These are phyloP conservation scores for Candida oleophila DNA, from an alignment of 805 yeast species.

Conservation along the genomic window DNA sequence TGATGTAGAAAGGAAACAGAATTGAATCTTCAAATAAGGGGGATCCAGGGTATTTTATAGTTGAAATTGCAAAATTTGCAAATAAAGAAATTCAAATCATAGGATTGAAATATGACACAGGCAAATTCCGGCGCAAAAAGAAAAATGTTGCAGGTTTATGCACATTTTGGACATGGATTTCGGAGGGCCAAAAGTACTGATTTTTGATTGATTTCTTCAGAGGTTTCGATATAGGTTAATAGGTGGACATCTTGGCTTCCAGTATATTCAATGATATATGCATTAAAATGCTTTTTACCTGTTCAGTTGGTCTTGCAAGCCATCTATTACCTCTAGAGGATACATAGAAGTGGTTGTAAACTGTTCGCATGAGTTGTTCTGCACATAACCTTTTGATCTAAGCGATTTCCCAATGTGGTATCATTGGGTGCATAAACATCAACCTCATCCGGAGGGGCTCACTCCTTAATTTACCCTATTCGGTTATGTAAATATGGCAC, in stretches of 20 bases:
- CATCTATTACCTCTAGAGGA: constrained; percentile 5
- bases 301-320: background rate
- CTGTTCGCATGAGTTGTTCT: background rate
- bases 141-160: background rate
- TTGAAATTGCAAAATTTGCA: constrained; percentile 1
- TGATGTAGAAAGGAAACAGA: background rate
- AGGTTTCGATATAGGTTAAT: background rate
- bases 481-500: constrained; percentile 3
- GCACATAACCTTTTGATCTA: background rate
- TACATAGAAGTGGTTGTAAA: background rate
- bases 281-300: background rate
- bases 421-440: constrained; percentile 5
- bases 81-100: background rate
- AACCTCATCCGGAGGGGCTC: constrained; percentile 4
- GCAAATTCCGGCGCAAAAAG: background rate
- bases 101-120: background rate
- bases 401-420: constrained; percentile 3
- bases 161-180: background rate
- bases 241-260: background rate
- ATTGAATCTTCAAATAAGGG: background rate
- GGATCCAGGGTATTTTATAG: background rate
- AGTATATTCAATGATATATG: background rate
- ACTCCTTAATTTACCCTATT: constrained; percentile 4
- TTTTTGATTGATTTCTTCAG: background rate
- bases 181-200: background rate